These are phyloP conservation scores for Moricandia moricandioides DNA, from an alignment of 345 rosid genomes.

Conservation along the genomic window DNA sequence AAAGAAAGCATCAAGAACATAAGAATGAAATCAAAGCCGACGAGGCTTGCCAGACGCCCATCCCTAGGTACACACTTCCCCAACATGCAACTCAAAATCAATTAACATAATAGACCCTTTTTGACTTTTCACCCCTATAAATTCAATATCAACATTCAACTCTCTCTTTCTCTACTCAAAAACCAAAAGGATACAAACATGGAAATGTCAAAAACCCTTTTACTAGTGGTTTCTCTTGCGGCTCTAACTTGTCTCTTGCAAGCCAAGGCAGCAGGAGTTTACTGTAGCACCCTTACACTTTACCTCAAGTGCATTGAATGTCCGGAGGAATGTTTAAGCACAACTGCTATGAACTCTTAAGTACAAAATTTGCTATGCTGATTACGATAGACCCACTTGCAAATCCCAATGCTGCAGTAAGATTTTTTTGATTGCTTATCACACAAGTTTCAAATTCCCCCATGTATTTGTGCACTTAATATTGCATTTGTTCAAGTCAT, in stretches of 20 bases:
- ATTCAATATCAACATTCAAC: constrained; percentile 4
- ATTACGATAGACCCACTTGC: constrained; percentile 43
- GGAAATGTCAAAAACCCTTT: constrained; percentile 26
- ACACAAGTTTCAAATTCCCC: not conserved
- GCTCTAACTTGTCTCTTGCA: constrained; percentile 36
- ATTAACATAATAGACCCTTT: constrained; percentile 3
- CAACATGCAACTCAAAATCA: constrained; percentile 1
- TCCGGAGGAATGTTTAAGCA: constrained; percentile 43
- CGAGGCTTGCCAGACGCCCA: no score
- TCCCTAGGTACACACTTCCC: constrained; percentile 5
- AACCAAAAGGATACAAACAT: not conserved
- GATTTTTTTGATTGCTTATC: not conserved
- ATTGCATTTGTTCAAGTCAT: not conserved
- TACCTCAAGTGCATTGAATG: constrained; percentile 23
- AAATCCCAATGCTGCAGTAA: constrained; percentile 39
- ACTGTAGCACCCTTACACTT: constrained; percentile 33
- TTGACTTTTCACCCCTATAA: constrained; percentile 35
- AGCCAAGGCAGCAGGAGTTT: constrained; percentile 37
- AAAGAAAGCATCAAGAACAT: no score
- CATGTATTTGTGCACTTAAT: not conserved
- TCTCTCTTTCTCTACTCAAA: not conserved
- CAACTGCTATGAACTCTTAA: constrained; percentile 19
- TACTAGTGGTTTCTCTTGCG: constrained; percentile 22
- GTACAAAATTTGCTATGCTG: constrained; percentile 38
- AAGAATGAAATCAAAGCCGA: no score